Evolutionary conservation across 352 stramenopile genomes (phyloP), one percentile per base, ranked within the genome.

Genomic region (Phytophthora fragariaefolia): DNA sequence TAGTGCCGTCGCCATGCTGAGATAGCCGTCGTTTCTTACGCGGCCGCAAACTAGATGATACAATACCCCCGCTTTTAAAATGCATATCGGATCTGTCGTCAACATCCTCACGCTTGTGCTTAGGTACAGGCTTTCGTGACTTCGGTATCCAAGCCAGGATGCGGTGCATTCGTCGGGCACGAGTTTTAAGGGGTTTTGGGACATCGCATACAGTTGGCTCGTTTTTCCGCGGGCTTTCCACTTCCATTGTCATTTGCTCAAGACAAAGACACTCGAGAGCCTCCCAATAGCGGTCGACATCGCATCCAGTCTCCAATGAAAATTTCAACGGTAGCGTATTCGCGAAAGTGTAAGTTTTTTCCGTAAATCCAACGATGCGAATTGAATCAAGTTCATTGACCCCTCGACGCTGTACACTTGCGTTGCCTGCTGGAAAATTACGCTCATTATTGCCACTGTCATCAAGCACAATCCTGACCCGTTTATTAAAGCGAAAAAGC

Each of bases 241-340:
- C 81, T 63, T 93, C 85, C 81, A 91, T 92, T 17, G 88, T 74
- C 83, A 95, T 89, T 40, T 88, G 68, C 59, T 96, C 87, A 3
- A 94, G 67, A 48, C 84, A 93, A 1, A 94, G 62, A 38, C 87
- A 93, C 55, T 96, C 82, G 0, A 96, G 66, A 10, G 85, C 78
- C 57, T 94, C 85, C 87, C 87, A 96, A 58, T 90, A 96, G 2
- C 63, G 66, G 53, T 86, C 73, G 8, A 93, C 71, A 23, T 92
- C 75, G n/a, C 46, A 22, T 26, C 53, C 38, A 1, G 65, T 76
- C 17, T 71, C 34, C 38, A 93, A 79, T 2, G 58, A 58, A 62
- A 91, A 88, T n/a, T 64, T 62, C 24, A 96, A 55, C 17, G 85
- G 87, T 13, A 96, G 28, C 17, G 72, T 61, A 45, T 76, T 72